Evolutionary conservation across 331 rosid genomes (phyloP), one percentile per base, ranked within the genome.

Genomic region (Erythrophleum ivorense): DNA sequence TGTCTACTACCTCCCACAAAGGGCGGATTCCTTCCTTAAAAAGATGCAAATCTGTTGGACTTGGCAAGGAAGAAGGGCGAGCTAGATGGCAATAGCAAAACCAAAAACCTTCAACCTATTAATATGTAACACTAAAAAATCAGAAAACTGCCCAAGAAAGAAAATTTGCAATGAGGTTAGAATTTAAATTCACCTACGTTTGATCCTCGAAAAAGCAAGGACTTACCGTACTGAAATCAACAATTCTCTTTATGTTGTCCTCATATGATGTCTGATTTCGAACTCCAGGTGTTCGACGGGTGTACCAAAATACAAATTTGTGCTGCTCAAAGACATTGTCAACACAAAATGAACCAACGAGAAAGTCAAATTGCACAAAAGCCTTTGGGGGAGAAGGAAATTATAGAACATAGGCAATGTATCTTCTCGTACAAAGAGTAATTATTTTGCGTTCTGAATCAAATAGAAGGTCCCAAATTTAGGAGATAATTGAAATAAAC

Each of bases 1-100:
- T 50, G 50, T 50, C 24, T 80, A 92, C 97, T 41, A 67, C 73
- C 96, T 95, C 98, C 98, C 98, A 95, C 18, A 95, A 78, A 14
- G 98, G 98, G 63, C 98, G 97, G 67, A 95, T 95, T 66, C 98
- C 98, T 70, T 95, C 98, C 88, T 93, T 93, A 75, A 95, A 95
- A 79, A 95, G 94, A 77, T 95, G 98, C 85, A 95, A 82, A 87
- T 95, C 98, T 54, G 98, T 95, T 55, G 98, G 98, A 89, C 91
- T 87, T 33, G 98, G 98, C 88, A 95, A 83, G 67, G 93, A 75
- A 69, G 97, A 63, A 41, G 98, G 94, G 53, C 96, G 98, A 18
- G 91, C 90, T 77, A 95, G 81, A 80, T 93, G 98, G 89, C 98
- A 95, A 62, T 95, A 95, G 77, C 89, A 83, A 71, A 95, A 88